Evolutionary conservation across 345 rosid genomes (phyloP).

Genomic region (Erucastrum elatum): DNA sequence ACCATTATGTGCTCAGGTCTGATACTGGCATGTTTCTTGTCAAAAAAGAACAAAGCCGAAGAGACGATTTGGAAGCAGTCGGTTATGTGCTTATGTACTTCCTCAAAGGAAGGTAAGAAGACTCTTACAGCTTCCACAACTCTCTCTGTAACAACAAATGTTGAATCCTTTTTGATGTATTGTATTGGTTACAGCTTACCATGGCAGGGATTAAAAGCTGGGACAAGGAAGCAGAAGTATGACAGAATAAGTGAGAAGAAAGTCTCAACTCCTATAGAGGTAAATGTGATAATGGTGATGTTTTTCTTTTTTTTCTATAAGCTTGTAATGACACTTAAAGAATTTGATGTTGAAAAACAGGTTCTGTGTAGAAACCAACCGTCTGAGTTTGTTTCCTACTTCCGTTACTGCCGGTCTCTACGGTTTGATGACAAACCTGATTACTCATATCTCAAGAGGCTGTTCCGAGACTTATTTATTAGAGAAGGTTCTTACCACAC

Average conservation of each 20-base stretch:
- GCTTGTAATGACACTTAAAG: background rate
- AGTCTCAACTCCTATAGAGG: constrained; percentile 81
- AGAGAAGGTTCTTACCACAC: constrained; percentile 54
- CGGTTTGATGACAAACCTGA: constrained; percentile 92
- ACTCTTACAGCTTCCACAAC: background rate
- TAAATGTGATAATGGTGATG: constrained; percentile 18
- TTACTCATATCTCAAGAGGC: constrained; percentile 84
- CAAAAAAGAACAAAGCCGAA: constrained; percentile 72
- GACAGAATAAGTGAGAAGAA: constrained; percentile 88
- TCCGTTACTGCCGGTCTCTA: constrained; percentile 80
- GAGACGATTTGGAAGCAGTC: constrained; percentile 90
- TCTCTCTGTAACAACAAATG: background rate
- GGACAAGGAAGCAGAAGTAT: constrained; percentile 87
- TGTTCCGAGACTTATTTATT: constrained; percentile 79
- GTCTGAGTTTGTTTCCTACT: constrained; percentile 72
- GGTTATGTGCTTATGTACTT: constrained; percentile 91
- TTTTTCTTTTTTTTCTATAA: background rate
- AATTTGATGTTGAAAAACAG: constrained; percentile 34
- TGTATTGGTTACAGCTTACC: constrained; percentile 57
- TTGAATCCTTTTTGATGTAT: background rate
- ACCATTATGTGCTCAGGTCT: background rate
- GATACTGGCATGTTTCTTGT: background rate
- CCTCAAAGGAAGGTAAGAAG: constrained; percentile 70
- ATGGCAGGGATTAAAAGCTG: constrained; percentile 88
- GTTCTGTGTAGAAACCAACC: constrained; percentile 70